Evolutionary conservation across 148 eudicot genomes (phyloP).

Genomic region (Dianthus caryophyllus): DNA sequence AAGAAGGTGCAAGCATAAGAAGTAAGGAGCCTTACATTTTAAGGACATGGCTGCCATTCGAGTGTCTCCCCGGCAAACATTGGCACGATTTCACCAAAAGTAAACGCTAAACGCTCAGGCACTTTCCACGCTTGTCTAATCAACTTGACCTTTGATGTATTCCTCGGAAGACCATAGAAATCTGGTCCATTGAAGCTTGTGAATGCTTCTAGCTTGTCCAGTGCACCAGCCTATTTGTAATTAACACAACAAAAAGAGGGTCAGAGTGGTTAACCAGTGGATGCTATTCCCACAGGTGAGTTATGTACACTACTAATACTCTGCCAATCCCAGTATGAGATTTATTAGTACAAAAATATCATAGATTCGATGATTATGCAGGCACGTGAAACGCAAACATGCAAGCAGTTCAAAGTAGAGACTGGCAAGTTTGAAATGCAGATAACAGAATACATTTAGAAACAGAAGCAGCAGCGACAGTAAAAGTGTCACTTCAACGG

Average conservation of each 20-base stretch:
- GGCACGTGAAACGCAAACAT: too few relatives aligned
- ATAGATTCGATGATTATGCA: too few relatives aligned
- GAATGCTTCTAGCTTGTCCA: conserved; percentile 93
- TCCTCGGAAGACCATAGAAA: conserved; percentile 87
- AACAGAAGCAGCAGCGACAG: too few relatives aligned
- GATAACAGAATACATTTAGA: too few relatives aligned
- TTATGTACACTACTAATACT: too few relatives aligned
- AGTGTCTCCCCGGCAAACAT: conserved; percentile 90
- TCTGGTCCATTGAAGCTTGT: conserved; percentile 98
- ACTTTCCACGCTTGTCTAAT: conserved; percentile 72
- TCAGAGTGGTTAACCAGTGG: not conserved
- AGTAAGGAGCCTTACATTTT: conserved; percentile 17
- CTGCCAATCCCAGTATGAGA: too few relatives aligned
- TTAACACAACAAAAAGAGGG: not conserved
- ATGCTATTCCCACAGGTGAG: too few relatives aligned
- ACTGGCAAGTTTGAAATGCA: too few relatives aligned
- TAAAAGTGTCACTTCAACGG: too few relatives aligned
- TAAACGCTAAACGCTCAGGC: conserved; percentile 48
- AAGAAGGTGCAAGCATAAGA: not conserved
- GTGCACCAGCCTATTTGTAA: conserved; percentile 63
- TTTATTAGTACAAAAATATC: too few relatives aligned
- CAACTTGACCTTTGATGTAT: conserved; percentile 63
- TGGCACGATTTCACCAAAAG: conserved; percentile 74
- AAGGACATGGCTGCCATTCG: conserved; percentile 55
- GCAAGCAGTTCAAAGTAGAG: too few relatives aligned